Conservation (phyloP, 1,139 yeast species). For the Meyerozyma carpophila region DNA sequence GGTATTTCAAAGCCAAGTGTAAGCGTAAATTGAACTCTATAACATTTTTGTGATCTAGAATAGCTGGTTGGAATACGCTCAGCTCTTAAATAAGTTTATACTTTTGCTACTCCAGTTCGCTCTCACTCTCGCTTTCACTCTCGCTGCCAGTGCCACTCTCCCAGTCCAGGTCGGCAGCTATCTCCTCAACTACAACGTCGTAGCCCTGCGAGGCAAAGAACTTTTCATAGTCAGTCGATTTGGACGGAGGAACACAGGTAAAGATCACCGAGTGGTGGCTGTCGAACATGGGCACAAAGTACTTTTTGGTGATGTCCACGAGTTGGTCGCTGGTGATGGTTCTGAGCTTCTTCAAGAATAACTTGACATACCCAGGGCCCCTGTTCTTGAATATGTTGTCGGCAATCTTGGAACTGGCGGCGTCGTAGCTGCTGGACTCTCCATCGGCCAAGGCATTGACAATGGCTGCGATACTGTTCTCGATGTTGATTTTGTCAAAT, state of each 20-base stretch:
- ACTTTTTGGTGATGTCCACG: slow-evolving; percentile 48
- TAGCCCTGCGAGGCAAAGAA: slow-evolving; percentile 57
- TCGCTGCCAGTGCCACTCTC: slow-evolving; percentile 7
- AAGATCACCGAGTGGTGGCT: slow-evolving; percentile 54
- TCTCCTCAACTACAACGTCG: slow-evolving; percentile 51
- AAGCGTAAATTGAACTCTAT: no score
- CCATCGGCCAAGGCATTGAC: slow-evolving; percentile 65
- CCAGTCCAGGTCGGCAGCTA: slow-evolving; percentile 25
- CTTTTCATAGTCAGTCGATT: slow-evolving; percentile 40
- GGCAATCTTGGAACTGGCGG: slow-evolving; percentile 61
- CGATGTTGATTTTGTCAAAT: slow-evolving; percentile 56
- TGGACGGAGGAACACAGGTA: slow-evolving; percentile 69
- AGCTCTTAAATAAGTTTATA: background rate
- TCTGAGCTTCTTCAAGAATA: slow-evolving; percentile 45
- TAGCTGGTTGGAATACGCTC: no score
- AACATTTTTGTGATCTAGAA: no score
- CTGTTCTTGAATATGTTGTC: slow-evolving; percentile 65
- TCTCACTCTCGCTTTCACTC: slow-evolving; percentile 2
- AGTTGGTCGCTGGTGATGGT: slow-evolving; percentile 55
- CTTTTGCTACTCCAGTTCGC: slow-evolving; percentile 1
- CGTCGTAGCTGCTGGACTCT: slow-evolving; percentile 54
- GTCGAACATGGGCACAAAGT: slow-evolving; percentile 60
- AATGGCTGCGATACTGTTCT: slow-evolving; percentile 71
- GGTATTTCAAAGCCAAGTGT: no score
- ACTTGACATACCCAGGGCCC: slow-evolving; percentile 51